Evolutionary conservation across 257 asterid species (phyloP).

Genomic region (Nicotiana noctiflora): DNA sequence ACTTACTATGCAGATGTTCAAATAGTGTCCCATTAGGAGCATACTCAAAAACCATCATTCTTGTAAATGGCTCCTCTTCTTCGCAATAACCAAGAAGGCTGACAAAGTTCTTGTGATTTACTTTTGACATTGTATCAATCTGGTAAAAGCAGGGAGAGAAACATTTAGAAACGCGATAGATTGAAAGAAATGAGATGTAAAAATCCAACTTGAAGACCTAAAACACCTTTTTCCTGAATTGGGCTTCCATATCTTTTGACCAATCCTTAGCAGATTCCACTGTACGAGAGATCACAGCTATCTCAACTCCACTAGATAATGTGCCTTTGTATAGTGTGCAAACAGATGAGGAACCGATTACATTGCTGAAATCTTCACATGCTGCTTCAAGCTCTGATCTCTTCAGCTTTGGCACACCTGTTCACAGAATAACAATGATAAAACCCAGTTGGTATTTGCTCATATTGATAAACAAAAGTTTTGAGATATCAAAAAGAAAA

Average conservation of each 20-base stretch:
- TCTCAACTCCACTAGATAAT: constrained; percentile 85
- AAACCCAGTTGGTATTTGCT: not conserved
- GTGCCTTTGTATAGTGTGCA: constrained; percentile 78
- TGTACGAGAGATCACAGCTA: constrained; percentile 66
- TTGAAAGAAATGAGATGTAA: not conserved
- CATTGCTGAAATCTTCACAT: constrained; percentile 92
- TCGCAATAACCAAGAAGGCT: constrained; percentile 79
- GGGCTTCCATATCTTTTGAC: constrained; percentile 58
- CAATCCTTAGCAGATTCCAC: constrained; percentile 59
- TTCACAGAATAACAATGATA: not conserved
- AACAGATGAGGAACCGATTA: constrained; percentile 56
- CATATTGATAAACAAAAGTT: not conserved
- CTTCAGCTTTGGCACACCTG: constrained; percentile 83
- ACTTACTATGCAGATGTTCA: constrained; percentile 90
- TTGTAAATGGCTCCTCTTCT: constrained; percentile 77
- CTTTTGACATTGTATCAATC: constrained; percentile 72
- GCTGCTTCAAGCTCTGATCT: constrained; percentile 77
- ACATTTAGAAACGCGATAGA: not conserved
- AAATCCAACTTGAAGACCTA: not conserved
- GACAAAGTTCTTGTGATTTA: constrained; percentile 79
- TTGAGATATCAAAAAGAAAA: not conserved
- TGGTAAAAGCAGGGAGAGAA: constrained; percentile 23
- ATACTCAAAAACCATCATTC: constrained; percentile 90
- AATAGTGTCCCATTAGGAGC: constrained; percentile 94
- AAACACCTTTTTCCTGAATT: constrained; percentile 71